These are phyloP conservation scores for Fusarium continuum DNA, from an alignment of 2,329 filamentous ascomycete genomes.

Conservation along the genomic window DNA sequence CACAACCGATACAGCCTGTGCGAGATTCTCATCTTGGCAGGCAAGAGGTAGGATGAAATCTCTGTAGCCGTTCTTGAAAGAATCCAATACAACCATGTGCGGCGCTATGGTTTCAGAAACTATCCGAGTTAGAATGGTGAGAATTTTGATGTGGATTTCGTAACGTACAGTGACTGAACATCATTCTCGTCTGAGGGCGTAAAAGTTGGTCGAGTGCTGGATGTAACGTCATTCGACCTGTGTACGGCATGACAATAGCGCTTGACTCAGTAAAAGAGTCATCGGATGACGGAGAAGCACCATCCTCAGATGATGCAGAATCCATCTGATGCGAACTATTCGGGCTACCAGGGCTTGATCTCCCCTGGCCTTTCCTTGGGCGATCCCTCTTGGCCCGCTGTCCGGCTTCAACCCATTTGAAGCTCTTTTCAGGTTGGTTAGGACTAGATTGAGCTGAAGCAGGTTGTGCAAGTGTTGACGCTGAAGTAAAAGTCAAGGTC, in stretches of 20 bases:
- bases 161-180: slow-evolving; percentile 49
- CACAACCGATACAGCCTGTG: slow-evolving; percentile 51
- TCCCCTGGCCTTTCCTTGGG: not conserved
- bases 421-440: slow-evolving; percentile 1
- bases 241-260: slow-evolving; percentile 1
- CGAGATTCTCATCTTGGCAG: slow-evolving; percentile 47
- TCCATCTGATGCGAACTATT: not conserved
- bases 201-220: slow-evolving; percentile 41
- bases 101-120: slow-evolving; percentile 51
- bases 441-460: not conserved
- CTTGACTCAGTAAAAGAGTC: not conserved
- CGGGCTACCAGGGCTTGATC: not conserved
- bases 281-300: slow-evolving; percentile 1
- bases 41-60: slow-evolving; percentile 53
- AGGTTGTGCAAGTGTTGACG: not conserved
- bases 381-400: slow-evolving; percentile 13
- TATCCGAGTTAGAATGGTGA: slow-evolving; percentile 2
- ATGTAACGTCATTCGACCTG: slow-evolving; percentile 11
- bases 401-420: slow-evolving; percentile 31
- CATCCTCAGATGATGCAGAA: slow-evolving; percentile 21
- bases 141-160: rapidly evolving
- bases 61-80: slow-evolving; percentile 50
- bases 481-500: slow-evolving; percentile 1
- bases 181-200: slow-evolving; percentile 44
- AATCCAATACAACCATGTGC: slow-evolving; percentile 53